Base-by-base conservation (phyloP, 2,329 filamentous ascomycete genomes). In the Venturia effusa region DNA sequence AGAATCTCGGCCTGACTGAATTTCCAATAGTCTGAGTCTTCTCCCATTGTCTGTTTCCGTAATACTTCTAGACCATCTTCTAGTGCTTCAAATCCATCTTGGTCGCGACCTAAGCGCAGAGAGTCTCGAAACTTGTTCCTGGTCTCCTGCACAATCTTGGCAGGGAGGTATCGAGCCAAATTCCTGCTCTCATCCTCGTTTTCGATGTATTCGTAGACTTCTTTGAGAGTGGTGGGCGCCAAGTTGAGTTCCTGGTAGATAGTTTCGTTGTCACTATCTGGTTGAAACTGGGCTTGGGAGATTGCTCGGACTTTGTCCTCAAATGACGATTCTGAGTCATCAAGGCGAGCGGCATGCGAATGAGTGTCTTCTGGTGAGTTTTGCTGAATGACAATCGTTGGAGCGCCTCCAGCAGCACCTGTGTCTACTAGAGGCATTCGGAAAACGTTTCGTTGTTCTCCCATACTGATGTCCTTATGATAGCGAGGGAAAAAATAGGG, bases 61-160 rank as follows among this genome's bases (percentile, higher is more conserved):
- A 63, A 27, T 15, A 22, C 30, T 8, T 63, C 34, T 24, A 63
- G 37, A 2, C 45, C 61, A 2, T 63, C 45, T 22, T 63, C 61
- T 17, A 55, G 48, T 34, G 61, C 61, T 60, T 60, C 27, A 7
- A 60, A 27, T 19, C 34, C 61, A 57, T 37, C 45, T 39, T 48
- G 41, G n/a, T 63, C 48, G n/a, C 59, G 32, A 2, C 59, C 59
- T 27, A 60, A 43, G 13, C 59, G 61, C 4, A 63, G 22, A 11
- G 45, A 63, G 43, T 63, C 61, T 37, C 32, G n/a, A 30, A 37
- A 63, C 19, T 54, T 40, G 34, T 57, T 63, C 22, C 61, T 45
- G 45, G 48, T 51, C 37, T 63, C 61, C 27, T 51, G 34, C 15
- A 57, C 48, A 43, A 63, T 63, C n/a, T 60, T 60, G 32, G 59